Conservation (phyloP, 1,284 basidiomycete genomes). For the Cystobasidium slooffiae region DNA sequence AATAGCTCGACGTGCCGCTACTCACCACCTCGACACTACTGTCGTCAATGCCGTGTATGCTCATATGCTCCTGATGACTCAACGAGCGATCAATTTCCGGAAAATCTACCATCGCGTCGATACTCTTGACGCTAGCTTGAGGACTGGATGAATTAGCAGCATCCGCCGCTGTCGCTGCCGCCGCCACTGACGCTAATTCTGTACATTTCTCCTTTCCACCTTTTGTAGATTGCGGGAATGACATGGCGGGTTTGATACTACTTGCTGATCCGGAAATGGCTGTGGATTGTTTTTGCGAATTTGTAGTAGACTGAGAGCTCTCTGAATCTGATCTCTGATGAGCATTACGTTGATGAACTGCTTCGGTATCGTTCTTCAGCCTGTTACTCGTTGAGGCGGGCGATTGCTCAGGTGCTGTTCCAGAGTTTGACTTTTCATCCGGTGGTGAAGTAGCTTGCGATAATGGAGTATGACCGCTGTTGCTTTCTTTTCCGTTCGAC, state of each 20-base stretch:
- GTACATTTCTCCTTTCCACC: not conserved
- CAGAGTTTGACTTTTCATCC: too few species aligned
- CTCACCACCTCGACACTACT: slow-evolving; percentile 32
- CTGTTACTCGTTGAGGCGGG: too few species aligned
- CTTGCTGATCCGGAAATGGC: not conserved
- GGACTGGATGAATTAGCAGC: not conserved
- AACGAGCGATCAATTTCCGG: slow-evolving; percentile 21
- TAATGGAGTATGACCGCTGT: not conserved
- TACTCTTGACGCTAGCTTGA: not conserved
- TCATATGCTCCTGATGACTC: slow-evolving; percentile 34
- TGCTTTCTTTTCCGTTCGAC: not conserved
- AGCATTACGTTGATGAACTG: not conserved
- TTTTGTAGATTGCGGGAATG: not conserved
- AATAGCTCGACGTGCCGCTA: too few species aligned
- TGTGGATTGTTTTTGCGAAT: not conserved
- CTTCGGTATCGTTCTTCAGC: not conserved
- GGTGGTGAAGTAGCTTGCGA: too few species aligned
- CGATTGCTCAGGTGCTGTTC: too few species aligned
- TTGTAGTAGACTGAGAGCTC: not conserved
- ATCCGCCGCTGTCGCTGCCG: too few species aligned
- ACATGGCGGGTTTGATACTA: slow-evolving; percentile 1
- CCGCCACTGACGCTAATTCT: not conserved
- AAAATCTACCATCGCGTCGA: slow-evolving; percentile 10
- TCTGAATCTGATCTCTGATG: not conserved
- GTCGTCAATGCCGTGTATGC: slow-evolving; percentile 34